A percentile compares a stretch with the other conserved stretches of the same genome.
These are phyloP conservation scores for Brasenia schreberi DNA, from an alignment of 164 flowering plant species.

Conservation along the genomic window DNA sequence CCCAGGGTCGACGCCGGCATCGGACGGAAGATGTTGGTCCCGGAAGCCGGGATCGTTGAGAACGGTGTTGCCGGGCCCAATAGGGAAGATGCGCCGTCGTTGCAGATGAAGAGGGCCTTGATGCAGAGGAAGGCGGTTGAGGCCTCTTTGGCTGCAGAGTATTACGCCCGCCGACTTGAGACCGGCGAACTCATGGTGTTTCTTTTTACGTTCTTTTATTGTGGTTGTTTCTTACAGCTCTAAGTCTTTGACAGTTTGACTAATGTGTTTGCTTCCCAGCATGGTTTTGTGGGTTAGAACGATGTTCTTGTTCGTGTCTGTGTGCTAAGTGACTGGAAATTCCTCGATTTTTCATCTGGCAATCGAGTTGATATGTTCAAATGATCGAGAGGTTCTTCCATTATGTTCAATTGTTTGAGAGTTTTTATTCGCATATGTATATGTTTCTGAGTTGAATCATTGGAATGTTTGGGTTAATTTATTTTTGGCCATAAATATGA, in stretches of 20 bases:
- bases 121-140: conserved; percentile 67
- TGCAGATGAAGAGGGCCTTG: conserved; percentile 57
- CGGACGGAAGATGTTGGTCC: conserved; percentile 2
- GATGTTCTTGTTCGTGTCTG: neutral
- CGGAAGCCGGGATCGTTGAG: conserved; percentile 7
- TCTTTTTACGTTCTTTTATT: neutral
- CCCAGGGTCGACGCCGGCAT: conserved; percentile 36
- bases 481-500: no score
- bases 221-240: neutral
- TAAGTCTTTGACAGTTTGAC: neutral
- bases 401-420: no score
- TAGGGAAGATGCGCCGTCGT: conserved; percentile 38
- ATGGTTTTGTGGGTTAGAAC: no score
- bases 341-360: neutral
- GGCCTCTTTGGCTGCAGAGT: conserved; percentile 65
- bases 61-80: conserved; percentile 16
- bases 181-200: conserved; percentile 42
- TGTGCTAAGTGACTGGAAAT: neutral
- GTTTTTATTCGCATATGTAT: no score
- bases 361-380: neutral
- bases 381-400: no score
- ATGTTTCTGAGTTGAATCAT: no score
- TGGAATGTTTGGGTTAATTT: no score
- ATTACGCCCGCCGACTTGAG: conserved; percentile 64
- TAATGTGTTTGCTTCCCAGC: neutral